Percentiles rank a stretch among this genome's conserved stretches.
phyloP scores from a whole-genome alignment of 352 stramenopile species.

The Phytopythium vexans region DNA sequence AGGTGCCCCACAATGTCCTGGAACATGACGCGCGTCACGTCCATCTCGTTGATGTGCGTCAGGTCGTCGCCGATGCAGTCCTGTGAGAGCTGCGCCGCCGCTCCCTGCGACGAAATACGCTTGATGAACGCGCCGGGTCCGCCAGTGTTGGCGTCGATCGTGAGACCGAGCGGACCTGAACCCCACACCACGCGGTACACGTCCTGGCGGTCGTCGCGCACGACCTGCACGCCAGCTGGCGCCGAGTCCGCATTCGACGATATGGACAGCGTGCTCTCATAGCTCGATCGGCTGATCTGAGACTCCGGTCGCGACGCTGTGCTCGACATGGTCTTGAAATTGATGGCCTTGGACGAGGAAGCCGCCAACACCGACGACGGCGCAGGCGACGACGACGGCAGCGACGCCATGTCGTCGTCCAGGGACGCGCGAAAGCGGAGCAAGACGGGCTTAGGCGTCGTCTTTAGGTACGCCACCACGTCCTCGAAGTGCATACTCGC shows the following conservation, averaged over 20 bases:
- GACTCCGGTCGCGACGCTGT: constrained; percentile 12
- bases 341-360: constrained; percentile 26
- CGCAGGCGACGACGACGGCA: constrained; percentile 4
- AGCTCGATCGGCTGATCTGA: constrained; percentile 17
- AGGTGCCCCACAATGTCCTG: constrained; percentile 76
- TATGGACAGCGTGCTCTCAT: constrained; percentile 13
- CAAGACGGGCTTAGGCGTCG: constrained; percentile 71
- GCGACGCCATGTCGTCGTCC: constrained; percentile 25
- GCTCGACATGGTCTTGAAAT: constrained; percentile 23
- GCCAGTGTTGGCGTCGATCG: constrained; percentile 70
- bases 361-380: constrained; percentile 1
- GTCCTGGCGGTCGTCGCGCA: constrained; percentile 30
- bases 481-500: constrained; percentile 76
- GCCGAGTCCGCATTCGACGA: no score
- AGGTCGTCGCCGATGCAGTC: constrained; percentile 80
- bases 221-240: constrained; percentile 20
- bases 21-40: constrained; percentile 70
- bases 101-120: constrained; percentile 68
- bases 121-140: constrained; percentile 76
- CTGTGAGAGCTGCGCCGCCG: constrained; percentile 67
- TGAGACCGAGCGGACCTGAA: constrained; percentile 67
- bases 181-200: constrained; percentile 84
- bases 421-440: constrained; percentile 57
- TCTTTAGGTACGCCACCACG: constrained; percentile 81
- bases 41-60: constrained; percentile 85